Evolutionary conservation across 495 filamentous ascomycete species (phyloP).

Genomic region (Tuber umbilicatum): DNA sequence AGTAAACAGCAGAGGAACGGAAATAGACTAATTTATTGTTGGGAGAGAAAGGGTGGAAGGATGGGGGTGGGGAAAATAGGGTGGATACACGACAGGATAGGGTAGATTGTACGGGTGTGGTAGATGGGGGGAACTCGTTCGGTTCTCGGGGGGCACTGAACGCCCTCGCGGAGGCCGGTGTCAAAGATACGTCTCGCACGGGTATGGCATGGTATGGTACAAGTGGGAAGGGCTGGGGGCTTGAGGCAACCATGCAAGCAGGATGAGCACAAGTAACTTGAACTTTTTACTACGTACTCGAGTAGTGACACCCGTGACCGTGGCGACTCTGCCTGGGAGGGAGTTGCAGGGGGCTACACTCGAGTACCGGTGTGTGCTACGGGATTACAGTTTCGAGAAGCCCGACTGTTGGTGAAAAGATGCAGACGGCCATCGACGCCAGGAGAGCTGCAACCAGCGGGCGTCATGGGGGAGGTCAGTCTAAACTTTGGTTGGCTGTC

Average conservation of each 20-base stretch:
- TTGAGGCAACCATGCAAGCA: background rate
- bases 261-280: background rate
- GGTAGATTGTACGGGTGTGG: background rate
- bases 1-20: background rate
- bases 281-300: background rate
- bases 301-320: background rate
- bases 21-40: background rate
- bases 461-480: background rate
- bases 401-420: background rate
- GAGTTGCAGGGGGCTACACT: too few relatives aligned
- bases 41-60: constrained; percentile 22
- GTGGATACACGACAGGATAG: constrained; percentile 6
- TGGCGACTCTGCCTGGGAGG: too few relatives aligned
- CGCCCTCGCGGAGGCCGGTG: background rate
- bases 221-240: background rate
- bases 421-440: background rate
- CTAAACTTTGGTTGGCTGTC: background rate
- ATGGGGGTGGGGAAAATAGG: constrained; percentile 23
- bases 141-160: background rate
- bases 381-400: too few relatives aligned
- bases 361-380: too few relatives aligned
- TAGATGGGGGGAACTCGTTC: background rate
- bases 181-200: background rate
- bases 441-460: background rate
- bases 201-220: background rate